These are phyloP conservation scores for Collybiopsis confluens DNA, from an alignment of 768 basidiomycete species.

Conservation along the genomic window DNA sequence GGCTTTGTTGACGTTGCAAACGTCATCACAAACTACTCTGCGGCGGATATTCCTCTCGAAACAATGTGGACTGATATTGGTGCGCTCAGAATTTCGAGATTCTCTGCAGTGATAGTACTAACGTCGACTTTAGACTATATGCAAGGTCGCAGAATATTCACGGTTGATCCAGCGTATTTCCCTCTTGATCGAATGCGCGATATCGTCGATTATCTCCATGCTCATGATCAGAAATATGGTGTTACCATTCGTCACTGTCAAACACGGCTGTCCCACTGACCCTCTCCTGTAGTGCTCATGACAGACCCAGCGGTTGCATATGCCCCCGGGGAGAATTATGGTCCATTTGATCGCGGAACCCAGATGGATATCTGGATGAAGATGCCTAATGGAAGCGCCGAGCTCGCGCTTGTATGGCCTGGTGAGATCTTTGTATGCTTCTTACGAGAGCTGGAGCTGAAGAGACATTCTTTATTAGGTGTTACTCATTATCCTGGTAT, in stretches of 20 bases:
- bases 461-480: conserved; percentile 23
- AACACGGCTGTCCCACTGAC: too few species aligned
- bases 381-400: conserved; percentile 53
- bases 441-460: not conserved
- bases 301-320: too few species aligned
- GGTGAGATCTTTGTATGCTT: conserved; percentile 38
- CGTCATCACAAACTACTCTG: conserved; percentile 60
- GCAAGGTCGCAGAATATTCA: conserved; percentile 64
- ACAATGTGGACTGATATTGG: conserved; percentile 82
- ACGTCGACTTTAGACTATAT: conserved; percentile 51
- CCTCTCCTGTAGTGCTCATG: too few species aligned
- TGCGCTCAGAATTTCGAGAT: conserved; percentile 13
- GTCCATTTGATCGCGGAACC: conserved; percentile 28
- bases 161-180: conserved; percentile 65
- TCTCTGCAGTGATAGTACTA: not conserved
- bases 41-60: conserved; percentile 61
- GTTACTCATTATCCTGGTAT: conserved; percentile 56
- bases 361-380: conserved; percentile 56
- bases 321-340: conserved; percentile 34
- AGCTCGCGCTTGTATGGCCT: conserved; percentile 61
- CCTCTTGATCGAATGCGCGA: conserved; percentile 60
- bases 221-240: conserved; percentile 55
- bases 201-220: conserved; percentile 58
- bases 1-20: conserved; percentile 55
- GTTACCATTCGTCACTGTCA: conserved; percentile 26